Evolutionary conservation across 2,329 filamentous ascomycete species (phyloP).

Genomic region (Neurospora crassa): DNA sequence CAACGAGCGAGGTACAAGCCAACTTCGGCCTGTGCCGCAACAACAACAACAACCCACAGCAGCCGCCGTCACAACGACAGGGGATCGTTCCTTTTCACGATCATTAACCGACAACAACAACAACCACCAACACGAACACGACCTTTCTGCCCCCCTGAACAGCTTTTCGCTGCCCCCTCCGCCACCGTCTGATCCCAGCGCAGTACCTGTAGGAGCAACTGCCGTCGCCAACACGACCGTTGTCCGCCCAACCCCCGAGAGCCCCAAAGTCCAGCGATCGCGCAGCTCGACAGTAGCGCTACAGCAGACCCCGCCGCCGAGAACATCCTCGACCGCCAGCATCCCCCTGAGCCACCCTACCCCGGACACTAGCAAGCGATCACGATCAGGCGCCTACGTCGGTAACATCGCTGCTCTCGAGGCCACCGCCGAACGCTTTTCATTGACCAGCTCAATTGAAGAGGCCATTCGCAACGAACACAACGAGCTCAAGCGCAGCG

Average conservation of each 20-base stretch:
- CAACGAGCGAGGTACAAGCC: not conserved
- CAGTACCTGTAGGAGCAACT: not conserved
- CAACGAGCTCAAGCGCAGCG: slow-evolving; percentile 59
- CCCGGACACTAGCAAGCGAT: slow-evolving; percentile 51
- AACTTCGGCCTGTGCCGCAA: not conserved
- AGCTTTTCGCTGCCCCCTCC: not conserved
- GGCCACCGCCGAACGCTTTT: slow-evolving; percentile 64
- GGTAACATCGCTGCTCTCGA: slow-evolving; percentile 67
- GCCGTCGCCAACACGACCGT: slow-evolving; percentile 8
- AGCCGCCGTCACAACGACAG: not conserved
- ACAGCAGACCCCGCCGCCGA: slow-evolving; percentile 26
- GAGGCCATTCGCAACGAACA: slow-evolving; percentile 68
- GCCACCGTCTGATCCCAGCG: not conserved
- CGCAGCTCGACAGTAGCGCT: slow-evolving; percentile 6
- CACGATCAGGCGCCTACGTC: slow-evolving; percentile 50
- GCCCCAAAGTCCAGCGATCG: slow-evolving; percentile 4
- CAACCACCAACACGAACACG: not conserved
- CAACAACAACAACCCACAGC: not conserved
- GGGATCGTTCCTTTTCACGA: not conserved
- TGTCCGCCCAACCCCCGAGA: slow-evolving; percentile 12
- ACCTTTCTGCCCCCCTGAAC: not conserved
- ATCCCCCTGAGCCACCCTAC: slow-evolving; percentile 46
- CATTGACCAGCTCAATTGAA: slow-evolving; percentile 65
- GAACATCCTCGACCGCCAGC: slow-evolving; percentile 35
- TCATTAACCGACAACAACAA: not conserved